phyloP scores from a whole-genome alignment of 306 rosid genomes.

The Glycine latifolia region DNA sequence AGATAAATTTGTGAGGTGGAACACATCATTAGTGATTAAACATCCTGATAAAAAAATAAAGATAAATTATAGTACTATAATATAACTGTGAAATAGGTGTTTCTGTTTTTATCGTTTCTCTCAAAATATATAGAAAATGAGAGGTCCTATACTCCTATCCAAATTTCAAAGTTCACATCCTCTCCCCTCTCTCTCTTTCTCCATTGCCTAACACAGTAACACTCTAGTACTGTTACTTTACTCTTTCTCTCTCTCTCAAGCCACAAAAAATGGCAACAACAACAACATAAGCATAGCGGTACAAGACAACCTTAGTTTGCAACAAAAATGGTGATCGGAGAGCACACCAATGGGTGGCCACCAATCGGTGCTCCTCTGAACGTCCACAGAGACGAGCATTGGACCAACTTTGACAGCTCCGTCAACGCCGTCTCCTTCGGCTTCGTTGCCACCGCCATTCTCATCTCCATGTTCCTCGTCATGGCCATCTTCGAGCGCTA shows the following conservation, averaged over 20 bases:
- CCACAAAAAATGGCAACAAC: slow-evolving; percentile 31
- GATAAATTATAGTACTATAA: background rate
- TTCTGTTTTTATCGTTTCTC: background rate
- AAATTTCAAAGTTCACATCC: background rate
- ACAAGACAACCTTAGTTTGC: background rate
- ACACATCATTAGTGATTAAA: no score
- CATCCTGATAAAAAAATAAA: no score
- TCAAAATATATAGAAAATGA: background rate
- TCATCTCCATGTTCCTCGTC: slow-evolving; percentile 92
- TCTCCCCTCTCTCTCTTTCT: background rate
- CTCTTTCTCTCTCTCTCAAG: background rate
- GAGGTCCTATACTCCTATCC: background rate
- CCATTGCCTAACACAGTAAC: background rate
- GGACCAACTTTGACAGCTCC: slow-evolving; percentile 73
- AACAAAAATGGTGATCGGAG: slow-evolving; percentile 58
- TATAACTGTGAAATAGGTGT: background rate
- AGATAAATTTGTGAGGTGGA: background rate
- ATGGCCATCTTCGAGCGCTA: slow-evolving; percentile 95
- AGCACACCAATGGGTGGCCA: slow-evolving; percentile 63
- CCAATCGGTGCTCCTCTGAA: slow-evolving; percentile 79
- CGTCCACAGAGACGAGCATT: slow-evolving; percentile 67
- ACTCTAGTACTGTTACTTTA: background rate
- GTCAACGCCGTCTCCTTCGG: slow-evolving; percentile 98
- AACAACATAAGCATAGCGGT: background rate
- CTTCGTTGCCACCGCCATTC: slow-evolving; percentile 94